Conservation (phyloP, 148 eudicot species). For the Amaranthus palmeri region DNA sequence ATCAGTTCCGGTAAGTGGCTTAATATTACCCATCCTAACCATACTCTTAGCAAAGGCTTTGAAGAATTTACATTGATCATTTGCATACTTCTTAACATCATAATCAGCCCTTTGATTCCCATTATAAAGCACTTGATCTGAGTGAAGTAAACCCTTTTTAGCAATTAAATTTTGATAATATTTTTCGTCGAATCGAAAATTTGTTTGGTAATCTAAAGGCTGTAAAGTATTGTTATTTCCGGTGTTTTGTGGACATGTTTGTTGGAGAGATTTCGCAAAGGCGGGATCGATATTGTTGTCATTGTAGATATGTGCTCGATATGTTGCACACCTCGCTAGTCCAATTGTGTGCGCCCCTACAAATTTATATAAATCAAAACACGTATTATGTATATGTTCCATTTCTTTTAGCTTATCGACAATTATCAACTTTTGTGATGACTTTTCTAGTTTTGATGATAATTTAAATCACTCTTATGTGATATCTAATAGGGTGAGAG, state of each 20-base stretch:
- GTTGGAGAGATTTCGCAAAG: constrained; percentile 36
- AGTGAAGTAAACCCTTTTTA: constrained; percentile 64
- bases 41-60: constrained; percentile 49
- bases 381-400: too few species aligned
- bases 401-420: too few species aligned
- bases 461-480: too few species aligned
- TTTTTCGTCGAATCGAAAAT: constrained; percentile 37
- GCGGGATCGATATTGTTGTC: constrained; percentile 47
- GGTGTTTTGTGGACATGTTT: constrained; percentile 38
- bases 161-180: constrained; percentile 49
- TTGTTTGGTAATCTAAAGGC: constrained; percentile 42
- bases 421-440: too few species aligned
- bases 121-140: constrained; percentile 69
- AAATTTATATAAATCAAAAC: neutral
- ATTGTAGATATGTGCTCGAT: constrained; percentile 55
- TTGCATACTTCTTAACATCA: constrained; percentile 38
- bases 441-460: too few species aligned
- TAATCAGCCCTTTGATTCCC: constrained; percentile 42
- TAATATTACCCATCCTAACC: constrained; percentile 62
- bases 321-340: constrained; percentile 56
- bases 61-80: constrained; percentile 31
- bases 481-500: too few species aligned
- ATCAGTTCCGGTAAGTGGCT: constrained; percentile 52
- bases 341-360: constrained; percentile 75
- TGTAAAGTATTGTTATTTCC: constrained; percentile 48